Evolutionary conservation across 169 alveolate genomes (phyloP), one percentile per base, ranked within the genome.

Genomic region (Cryptosporidium parvum): DNA sequence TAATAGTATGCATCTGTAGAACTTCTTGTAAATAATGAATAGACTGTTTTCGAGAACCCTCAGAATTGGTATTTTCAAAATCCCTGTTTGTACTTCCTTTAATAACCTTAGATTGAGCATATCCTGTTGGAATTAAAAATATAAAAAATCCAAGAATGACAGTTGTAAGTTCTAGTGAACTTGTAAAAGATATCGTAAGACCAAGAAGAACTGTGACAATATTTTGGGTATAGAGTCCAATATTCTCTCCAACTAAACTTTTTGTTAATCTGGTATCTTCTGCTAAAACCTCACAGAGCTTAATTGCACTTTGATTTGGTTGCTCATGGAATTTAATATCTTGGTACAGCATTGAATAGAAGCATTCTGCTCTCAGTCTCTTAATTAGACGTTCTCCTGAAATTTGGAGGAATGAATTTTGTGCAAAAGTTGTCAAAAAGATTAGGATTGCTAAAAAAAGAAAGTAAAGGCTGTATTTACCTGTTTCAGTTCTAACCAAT

Each of bases 361-460:
- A 80, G 39, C 53, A 80, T 26, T 80, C 89, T 37, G 89, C 89
- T 42, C 89, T 80, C 16, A 80, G 56, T 39, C 89, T 80, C 33
- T 59, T 80, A 39, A 80, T 42, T 7, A 80, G 69, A 42, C 75
- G 69, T 51, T 80, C 89, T 6, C 89, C 89, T 31, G 75, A 59
- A 21, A 80, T 80, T 10, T 80, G 89, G 21, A 80, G 59, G 33
- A 80, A 80, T 29, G 73, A 62, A 62, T 80, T 80, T 21, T 80
- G 89, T 7, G 68, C 69, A 44, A 65, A 80, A 9, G 89, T 80
- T 31, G 75, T 80, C 14, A 80, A 21, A 26, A 80, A 80, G 37
- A 80, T 80, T 8, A 44, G 35, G 26, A 62, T 39, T 9, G 89
- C 89, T 10, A 80, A 29, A 26, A 80, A 26, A 10, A 80, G 51